These are phyloP conservation scores for Ormosia emarginata DNA, from an alignment of 306 rosid genomes.

Conservation along the genomic window DNA sequence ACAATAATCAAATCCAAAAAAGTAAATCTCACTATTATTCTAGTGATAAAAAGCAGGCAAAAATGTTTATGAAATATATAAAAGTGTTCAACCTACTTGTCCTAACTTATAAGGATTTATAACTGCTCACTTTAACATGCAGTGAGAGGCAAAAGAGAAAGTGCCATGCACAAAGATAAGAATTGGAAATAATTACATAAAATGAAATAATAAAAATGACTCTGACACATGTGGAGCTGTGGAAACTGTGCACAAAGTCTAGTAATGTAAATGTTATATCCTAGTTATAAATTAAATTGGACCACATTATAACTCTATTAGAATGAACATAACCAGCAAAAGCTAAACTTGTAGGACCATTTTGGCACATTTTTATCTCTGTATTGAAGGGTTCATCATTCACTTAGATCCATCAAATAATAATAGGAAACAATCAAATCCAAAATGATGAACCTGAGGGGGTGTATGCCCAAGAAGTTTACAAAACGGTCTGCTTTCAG, in stretches of 20 bases:
- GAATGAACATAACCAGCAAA: not conserved
- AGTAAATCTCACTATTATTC: not conserved
- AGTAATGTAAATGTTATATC: not conserved
- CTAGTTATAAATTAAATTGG: not conserved
- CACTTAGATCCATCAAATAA: conserved; percentile 3
- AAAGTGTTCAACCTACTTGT: no score
- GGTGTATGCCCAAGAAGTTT: conserved; percentile 99
- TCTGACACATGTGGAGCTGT: not conserved
- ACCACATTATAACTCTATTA: not conserved
- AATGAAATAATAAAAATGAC: not conserved
- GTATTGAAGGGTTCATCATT: not conserved
- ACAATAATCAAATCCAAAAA: conserved; percentile 5
- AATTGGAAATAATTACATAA: no score
- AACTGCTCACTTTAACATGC: no score
- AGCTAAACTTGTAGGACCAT: not conserved
- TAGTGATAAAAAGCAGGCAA: not conserved
- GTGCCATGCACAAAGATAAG: no score
- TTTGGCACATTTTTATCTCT: not conserved
- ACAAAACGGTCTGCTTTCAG: conserved; percentile 87
- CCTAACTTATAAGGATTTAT: no score
- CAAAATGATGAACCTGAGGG: conserved; percentile 60
- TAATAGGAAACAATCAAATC: conserved; percentile 10
- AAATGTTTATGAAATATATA: not conserved
- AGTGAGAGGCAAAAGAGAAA: no score
- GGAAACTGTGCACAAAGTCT: not conserved